phyloP scores from a whole-genome alignment of 352 stramenopile genomes.

The Pythium aquatile region DNA sequence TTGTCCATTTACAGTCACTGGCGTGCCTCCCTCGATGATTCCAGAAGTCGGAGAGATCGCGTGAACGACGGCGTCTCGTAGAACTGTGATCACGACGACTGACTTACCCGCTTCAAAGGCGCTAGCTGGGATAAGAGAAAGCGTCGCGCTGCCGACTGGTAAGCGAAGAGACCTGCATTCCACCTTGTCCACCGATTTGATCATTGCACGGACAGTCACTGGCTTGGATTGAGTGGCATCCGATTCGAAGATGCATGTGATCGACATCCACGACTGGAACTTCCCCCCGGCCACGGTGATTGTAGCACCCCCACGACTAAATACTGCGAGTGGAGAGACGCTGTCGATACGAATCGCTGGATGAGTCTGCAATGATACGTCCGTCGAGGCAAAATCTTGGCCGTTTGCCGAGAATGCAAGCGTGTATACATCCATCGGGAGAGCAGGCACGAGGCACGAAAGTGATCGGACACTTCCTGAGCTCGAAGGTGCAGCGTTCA shows the following conservation, averaged over 20 bases:
- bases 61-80: constrained; percentile 14
- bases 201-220: neutral
- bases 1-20: constrained; percentile 18
- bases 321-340: neutral
- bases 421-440: constrained; percentile 10
- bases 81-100: constrained; percentile 1
- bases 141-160: constrained; percentile 6
- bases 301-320: constrained; percentile 1
- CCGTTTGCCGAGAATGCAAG: constrained; percentile 26
- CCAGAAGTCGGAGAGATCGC: constrained; percentile 16
- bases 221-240: neutral
- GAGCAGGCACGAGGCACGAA: constrained; percentile 14
- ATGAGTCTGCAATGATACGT: constrained; percentile 12
- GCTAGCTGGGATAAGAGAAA: constrained; percentile 5
- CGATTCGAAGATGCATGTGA: constrained; percentile 20
- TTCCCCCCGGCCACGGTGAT: constrained; percentile 6
- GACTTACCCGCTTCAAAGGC: neutral
- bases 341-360: neutral
- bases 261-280: constrained; percentile 23
- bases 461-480: neutral
- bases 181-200: constrained; percentile 2
- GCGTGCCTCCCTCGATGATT: constrained; percentile 11
- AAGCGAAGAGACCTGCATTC: constrained; percentile 18
- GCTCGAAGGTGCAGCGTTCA: neutral
- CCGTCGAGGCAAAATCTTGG: constrained; percentile 18